Evolutionary conservation across 805 yeast species (phyloP).

Genomic region (Myxozyma mucilagina): DNA sequence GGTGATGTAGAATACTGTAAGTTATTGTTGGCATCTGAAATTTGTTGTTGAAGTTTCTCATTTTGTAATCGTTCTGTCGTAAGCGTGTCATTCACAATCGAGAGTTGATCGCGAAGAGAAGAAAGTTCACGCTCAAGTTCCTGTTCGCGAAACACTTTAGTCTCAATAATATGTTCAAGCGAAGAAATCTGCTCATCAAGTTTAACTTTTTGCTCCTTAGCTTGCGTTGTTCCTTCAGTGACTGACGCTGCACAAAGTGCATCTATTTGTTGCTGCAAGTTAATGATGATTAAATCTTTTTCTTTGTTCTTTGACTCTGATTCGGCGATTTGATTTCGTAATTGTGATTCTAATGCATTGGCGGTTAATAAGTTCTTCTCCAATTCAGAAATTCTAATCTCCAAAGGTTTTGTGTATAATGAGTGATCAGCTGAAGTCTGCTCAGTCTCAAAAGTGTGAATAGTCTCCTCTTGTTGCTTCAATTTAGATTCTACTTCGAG

Average conservation of each 20-base stretch:
- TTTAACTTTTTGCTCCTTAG: constrained; percentile 5
- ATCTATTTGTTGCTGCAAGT: constrained; percentile 1
- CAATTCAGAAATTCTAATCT: neutral
- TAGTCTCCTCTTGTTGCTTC: constrained; percentile 13
- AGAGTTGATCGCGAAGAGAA: constrained; percentile 18
- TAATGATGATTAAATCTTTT: neutral
- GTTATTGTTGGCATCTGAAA: neutral
- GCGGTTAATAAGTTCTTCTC: neutral
- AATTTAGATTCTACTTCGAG: constrained; percentile 28
- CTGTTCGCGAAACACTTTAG: constrained; percentile 37
- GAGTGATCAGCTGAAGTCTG: neutral
- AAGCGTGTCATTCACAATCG: constrained; percentile 14
- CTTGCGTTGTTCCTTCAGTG: neutral
- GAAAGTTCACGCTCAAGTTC: constrained; percentile 39
- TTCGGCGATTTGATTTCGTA: neutral
- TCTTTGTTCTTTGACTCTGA: neutral
- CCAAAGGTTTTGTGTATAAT: neutral
- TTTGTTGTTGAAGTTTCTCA: constrained; percentile 26
- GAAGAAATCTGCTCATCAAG: constrained; percentile 32
- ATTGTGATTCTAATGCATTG: neutral
- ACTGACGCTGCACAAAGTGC: neutral
- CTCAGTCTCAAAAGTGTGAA: neutral
- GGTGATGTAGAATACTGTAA: neutral
- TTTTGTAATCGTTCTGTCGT: constrained; percentile 13
- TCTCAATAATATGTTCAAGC: constrained; percentile 34